Evolutionary conservation across 192 early-diverging fungal species (phyloP).

Genomic region (Coemansia sp.): DNA sequence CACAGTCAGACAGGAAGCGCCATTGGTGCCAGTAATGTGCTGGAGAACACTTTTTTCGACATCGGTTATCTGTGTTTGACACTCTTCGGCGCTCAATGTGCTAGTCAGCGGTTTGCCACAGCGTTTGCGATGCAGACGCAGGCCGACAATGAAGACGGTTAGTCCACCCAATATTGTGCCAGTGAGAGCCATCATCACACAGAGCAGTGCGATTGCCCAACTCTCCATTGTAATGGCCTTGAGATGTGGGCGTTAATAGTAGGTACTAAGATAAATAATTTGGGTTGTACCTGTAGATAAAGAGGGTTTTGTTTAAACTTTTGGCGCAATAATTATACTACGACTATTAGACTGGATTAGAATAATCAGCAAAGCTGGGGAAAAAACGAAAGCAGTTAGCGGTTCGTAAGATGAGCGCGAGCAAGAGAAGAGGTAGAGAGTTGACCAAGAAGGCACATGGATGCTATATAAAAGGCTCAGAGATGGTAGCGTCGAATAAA

Average conservation of each 20-base stretch:
- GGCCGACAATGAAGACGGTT: slow-evolving; percentile 7
- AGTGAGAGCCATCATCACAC: slow-evolving; percentile 7
- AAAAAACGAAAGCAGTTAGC: slow-evolving; percentile 9
- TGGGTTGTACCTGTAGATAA: too few species aligned
- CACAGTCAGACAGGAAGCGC: slow-evolving; percentile 27
- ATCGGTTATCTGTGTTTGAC: slow-evolving; percentile 28
- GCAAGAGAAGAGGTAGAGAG: too few species aligned
- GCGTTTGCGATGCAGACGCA: slow-evolving; percentile 10
- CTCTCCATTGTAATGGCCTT: slow-evolving; percentile 14
- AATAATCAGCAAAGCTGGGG: not conserved
- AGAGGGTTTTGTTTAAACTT: too few species aligned
- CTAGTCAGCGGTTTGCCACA: not conserved
- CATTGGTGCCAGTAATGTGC: slow-evolving; percentile 19
- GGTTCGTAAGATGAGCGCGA: not conserved
- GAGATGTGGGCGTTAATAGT: slow-evolving; percentile 1
- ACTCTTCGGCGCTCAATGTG: slow-evolving; percentile 13
- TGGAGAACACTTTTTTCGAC: slow-evolving; percentile 33
- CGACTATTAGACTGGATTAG: not conserved
- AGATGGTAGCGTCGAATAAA: too few species aligned
- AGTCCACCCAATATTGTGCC: slow-evolving; percentile 10
- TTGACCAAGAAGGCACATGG: too few species aligned
- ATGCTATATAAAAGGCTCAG: too few species aligned
- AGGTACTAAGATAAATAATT: not conserved
- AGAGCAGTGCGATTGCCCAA: slow-evolving; percentile 18
- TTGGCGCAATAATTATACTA: not conserved